A percentile compares a stretch with the other conserved stretches of the same genome.
These are phyloP conservation scores for Diaporthe citri DNA, from an alignment of 2,329 filamentous ascomycete genomes.

Conservation along the genomic window DNA sequence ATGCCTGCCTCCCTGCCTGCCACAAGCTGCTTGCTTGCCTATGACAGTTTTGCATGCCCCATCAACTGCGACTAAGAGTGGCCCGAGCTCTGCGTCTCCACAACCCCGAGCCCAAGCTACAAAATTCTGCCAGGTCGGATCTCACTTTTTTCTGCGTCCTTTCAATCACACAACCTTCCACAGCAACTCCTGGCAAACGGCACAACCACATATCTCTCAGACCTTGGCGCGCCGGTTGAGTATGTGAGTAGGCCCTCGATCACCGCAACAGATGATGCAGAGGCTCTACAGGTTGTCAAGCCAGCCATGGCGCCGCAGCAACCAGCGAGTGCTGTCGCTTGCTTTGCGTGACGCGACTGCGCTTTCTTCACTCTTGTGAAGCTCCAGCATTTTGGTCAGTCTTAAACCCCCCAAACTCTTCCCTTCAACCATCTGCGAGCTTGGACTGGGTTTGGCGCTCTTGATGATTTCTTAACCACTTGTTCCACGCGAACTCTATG, in stretches of 20 bases:
- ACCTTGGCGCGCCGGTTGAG: neutral
- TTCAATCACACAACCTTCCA: constrained; percentile 24
- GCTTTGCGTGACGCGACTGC: constrained; percentile 24
- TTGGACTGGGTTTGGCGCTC: constrained; percentile 46
- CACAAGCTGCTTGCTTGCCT: neutral
- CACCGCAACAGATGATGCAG: neutral
- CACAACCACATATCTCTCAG: neutral
- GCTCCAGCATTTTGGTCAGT: constrained; percentile 26
- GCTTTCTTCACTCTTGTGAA: neutral
- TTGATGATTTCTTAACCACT: constrained; percentile 71
- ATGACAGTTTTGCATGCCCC: constrained; percentile 7
- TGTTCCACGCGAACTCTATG: constrained; percentile 70
- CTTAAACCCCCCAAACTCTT: neutral
- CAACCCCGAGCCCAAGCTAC: constrained; percentile 37
- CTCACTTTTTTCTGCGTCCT: constrained; percentile 34
- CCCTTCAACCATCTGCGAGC: constrained; percentile 12
- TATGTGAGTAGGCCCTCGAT: neutral
- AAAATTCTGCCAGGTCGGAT: constrained; percentile 40
- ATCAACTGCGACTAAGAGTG: neutral
- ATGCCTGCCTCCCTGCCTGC: neutral
- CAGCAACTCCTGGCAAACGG: neutral
- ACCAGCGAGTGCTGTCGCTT: constrained; percentile 31
- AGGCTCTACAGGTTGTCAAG: neutral
- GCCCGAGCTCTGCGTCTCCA: constrained; percentile 29
- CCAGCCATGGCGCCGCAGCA: neutral